Conservation (phyloP, 345 rosid species). For the Camelina sativa region DNA sequence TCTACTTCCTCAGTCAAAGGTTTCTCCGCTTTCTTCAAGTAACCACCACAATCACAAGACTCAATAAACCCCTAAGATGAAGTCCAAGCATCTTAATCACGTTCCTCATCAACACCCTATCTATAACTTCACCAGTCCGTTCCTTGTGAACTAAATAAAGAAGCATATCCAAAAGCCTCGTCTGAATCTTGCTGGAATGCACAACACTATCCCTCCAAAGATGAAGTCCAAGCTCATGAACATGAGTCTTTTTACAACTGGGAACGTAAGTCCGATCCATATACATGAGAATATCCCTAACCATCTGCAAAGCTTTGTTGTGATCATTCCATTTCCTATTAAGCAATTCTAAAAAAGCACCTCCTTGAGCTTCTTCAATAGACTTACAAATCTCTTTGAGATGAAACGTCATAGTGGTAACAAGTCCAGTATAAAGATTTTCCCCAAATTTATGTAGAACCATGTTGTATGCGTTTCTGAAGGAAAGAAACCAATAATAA, state of each 20-base stretch:
- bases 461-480: slow-evolving; percentile 96
- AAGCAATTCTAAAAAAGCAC: slow-evolving; percentile 77
- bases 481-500: too few relatives aligned
- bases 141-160: slow-evolving; percentile 83
- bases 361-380: slow-evolving; percentile 90
- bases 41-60: slow-evolving; percentile 93
- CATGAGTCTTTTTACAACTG: slow-evolving; percentile 76
- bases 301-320: slow-evolving; percentile 94
- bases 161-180: slow-evolving; percentile 73
- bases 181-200: slow-evolving; percentile 69
- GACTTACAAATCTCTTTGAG: slow-evolving; percentile 75
- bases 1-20: slow-evolving; percentile 92
- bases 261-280: slow-evolving; percentile 92
- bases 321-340: slow-evolving; percentile 97
- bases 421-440: slow-evolving; percentile 77
- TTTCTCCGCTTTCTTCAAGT: slow-evolving; percentile 85
- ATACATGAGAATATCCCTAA: slow-evolving; percentile 91
- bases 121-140: slow-evolving; percentile 87
- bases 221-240: slow-evolving; percentile 89
- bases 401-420: slow-evolving; percentile 82
- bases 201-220: slow-evolving; percentile 86
- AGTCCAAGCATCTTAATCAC: slow-evolving; percentile 89
- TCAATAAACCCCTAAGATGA: slow-evolving; percentile 86
- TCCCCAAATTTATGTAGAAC: slow-evolving; percentile 95
- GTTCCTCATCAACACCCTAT: slow-evolving; percentile 89